Base-by-base conservation (phyloP, 148 eudicot species). In the Amaranthus hypochondriacus region DNA sequence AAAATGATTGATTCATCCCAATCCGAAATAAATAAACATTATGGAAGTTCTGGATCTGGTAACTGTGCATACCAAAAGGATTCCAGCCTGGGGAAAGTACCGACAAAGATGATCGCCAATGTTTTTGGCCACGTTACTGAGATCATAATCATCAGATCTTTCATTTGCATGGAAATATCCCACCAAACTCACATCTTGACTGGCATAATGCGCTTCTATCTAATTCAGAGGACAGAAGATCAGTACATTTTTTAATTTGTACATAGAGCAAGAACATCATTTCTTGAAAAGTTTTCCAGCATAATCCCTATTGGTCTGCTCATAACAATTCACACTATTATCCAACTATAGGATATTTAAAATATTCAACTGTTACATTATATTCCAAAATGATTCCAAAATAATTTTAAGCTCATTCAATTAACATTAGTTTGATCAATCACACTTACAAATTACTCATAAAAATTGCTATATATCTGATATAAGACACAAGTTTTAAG, bases 81-180 rank as follows among this genome's bases (percentile, higher is more conserved):
- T 47, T 62, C 93, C 91, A 48, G 91, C 96, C 78, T 89, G 91
- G 14, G 94, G 93, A 73, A 88, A 88, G 80, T 89, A 91, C 15
- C 87, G 90, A 66, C 83, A 84, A 28, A 93, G 84, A 77, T 91
- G 98, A 80, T 91, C 98, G 7, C 91, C 98, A 64, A 91, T 85
- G 79, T 93, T 91, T 84, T 90, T 93, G 48, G 98, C 95, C 53
- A 88, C 89, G 72, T 54, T 73, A 68, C 84, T 77, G 28, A 93
- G 92, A 80, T 93, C 98, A 39, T 56, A 44, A 83, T 91, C 97
- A 57, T 91, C 91, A 80, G 84, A 85, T 67, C 98, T 88, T 84
- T 93, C 98, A 70, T 93, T 93, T 51, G 97, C 97, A 51, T 93
- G 97, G 82, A 91, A 93, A 64, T 94, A 94, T 49, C 97, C 98